phyloP scores from a whole-genome alignment of 2,329 filamentous ascomycete genomes.

The Parastagonospora avenae region DNA sequence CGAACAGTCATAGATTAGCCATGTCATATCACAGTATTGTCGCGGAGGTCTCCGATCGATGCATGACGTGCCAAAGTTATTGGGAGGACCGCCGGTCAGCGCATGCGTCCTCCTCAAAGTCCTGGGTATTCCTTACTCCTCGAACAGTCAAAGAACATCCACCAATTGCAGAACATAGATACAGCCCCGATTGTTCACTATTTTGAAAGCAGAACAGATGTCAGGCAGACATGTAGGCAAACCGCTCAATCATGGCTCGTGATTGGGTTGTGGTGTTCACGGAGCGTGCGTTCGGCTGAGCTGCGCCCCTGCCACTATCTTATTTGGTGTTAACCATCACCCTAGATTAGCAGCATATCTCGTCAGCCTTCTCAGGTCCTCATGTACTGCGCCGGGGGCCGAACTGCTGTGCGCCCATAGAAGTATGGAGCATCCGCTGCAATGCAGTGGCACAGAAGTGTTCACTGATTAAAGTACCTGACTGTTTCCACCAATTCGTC shows the following conservation, averaged over 20 bases:
- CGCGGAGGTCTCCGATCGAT: too few relatives aligned
- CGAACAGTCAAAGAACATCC: too few relatives aligned
- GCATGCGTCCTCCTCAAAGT: too few relatives aligned
- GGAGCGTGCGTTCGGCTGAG: constrained; percentile 4
- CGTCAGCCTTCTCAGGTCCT: constrained; percentile 1
- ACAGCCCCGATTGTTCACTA: background rate
- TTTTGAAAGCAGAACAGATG: background rate
- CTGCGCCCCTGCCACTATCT: constrained; percentile 3
- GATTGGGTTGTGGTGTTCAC: constrained; percentile 2
- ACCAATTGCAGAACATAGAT: too few relatives aligned
- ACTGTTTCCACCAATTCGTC: background rate
- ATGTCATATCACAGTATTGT: too few relatives aligned
- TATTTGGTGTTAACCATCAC: background rate
- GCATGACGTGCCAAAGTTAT: too few relatives aligned
- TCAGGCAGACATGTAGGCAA: background rate
- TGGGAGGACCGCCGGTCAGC: too few relatives aligned
- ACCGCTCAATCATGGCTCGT: background rate
- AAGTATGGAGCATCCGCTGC: background rate
- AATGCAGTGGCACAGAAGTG: background rate
- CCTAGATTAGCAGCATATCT: background rate
- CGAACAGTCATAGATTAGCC: too few relatives aligned
- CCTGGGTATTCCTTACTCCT: too few relatives aligned
- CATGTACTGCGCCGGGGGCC: background rate
- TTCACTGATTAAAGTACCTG: background rate
- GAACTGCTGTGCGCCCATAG: background rate